Evolutionary conservation across 1,284 basidiomycete genomes (phyloP), one percentile per base, ranked within the genome.

Genomic region (Coniferiporia weirii): DNA sequence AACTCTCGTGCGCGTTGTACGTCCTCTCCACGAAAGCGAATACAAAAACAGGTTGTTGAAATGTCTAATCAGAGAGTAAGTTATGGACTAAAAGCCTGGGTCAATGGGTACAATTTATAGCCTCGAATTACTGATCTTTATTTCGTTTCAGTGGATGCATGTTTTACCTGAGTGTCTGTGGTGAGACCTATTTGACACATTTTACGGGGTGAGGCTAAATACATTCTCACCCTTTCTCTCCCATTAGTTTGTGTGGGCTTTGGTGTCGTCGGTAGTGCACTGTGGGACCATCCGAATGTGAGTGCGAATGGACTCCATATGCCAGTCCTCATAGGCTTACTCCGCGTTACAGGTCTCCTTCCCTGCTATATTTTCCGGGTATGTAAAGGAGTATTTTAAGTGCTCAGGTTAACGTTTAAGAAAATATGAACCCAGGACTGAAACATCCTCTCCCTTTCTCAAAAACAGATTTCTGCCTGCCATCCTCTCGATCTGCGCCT

Each of bases 41-140:
- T 59, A 59, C 45, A 52, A 60, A n/a, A 56, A 60, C 12, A 50
- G 35, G 19, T 15, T 60, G 9, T 27, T 60, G 15, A 55, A 38
- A 51, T 60, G 58, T 27, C 54, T 60, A 34, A 34, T 60, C 10
- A 47, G 53, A 32, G 58, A 60, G 58, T 60, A 45, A 52, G 58
- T 22, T 20, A 49, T 19, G 50, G 9, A n/a, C 1, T 47, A 19
- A 47, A 22, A 47, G 27, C 5, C 27, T 27, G 27, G 27, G 27
- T 5, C 27, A 27, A 27, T 27, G 27, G 27, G 5, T 27, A 27
- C 27, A 27, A 5, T 5, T 27, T 43, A 13, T 43, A 43, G 40
- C 10, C 7, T 8, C 40, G 40, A n/a, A n/a, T 43, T 13, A 3
- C 27, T 45, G 52, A 54, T 22, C 3, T 47, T 40, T 47, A 1